Base-by-base conservation (phyloP, 768 basidiomycete species). In the Podaxis mareebaensis region DNA sequence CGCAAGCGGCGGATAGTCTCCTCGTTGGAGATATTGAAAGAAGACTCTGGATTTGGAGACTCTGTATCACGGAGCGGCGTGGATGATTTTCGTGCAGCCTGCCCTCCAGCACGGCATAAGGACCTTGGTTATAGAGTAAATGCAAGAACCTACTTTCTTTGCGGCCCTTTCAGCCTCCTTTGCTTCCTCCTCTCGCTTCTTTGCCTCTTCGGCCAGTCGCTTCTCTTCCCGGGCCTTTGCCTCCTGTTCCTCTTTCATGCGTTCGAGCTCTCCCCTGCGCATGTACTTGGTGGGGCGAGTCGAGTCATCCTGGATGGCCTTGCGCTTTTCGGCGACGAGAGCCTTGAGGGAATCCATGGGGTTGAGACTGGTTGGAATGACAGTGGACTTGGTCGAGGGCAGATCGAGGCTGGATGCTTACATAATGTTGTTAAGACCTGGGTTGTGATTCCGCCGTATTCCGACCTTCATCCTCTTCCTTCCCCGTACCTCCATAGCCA, bases 11-110 rank as follows among this genome's bases (percentile, higher is more conserved):
- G 89, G 61, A 95, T 81, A 12, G 92, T 93, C 70, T 99, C 97
- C 65, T 95, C 91, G 61, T 95, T 93, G 2, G 96, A 93, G 60
- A 99, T 90, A 71, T 95, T 95, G 79, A 96, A 98, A 0, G 75
- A 73, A 8, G 81, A 76, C 66, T 87, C 86, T 0, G 81, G 81
- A 48, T 76, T 73, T 36, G 76, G 85, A 63, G 78, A 76, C 54
- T 76, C 76, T 59, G 72, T 67, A 33, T 79, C 80, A 40, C 73
- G 75, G 40, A 74, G 42, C 48, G 79, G 77, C 13, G 81, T 77
- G n/a, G 79, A 76, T n/a, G 81, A 76, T 53, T 80, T 77, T 54
- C 71, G 72, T 69, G 76, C 67, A 66, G 74, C 66, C 82, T 86
- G 73, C 74, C 81, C 82, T 83, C 82, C 80, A 81, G 69, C 72